These are phyloP conservation scores for Alternaria arborescens DNA, from an alignment of 2,329 filamentous ascomycete genomes.

Conservation along the genomic window DNA sequence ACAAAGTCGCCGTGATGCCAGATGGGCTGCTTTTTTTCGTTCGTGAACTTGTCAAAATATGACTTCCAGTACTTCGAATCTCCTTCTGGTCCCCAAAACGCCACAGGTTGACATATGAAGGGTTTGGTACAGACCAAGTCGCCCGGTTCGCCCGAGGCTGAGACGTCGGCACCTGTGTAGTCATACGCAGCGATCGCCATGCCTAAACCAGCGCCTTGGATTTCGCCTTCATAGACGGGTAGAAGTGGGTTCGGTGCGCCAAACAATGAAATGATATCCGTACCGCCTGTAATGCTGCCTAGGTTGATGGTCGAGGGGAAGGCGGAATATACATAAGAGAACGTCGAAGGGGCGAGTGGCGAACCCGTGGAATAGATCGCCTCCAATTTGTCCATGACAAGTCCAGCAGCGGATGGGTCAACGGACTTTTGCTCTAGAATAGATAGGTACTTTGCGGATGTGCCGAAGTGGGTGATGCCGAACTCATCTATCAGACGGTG, in stretches of 20 bases:
- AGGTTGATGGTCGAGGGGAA: constrained; percentile 86
- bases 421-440: constrained; percentile 79
- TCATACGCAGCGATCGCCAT: constrained; percentile 62
- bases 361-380: constrained; percentile 96
- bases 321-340: constrained; percentile 84
- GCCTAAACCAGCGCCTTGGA: constrained; percentile 59
- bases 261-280: constrained; percentile 95
- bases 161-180: constrained; percentile 65
- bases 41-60: constrained; percentile 86
- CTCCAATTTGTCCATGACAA: constrained; percentile 68
- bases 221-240: constrained; percentile 61
- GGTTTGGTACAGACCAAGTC: constrained; percentile 87
- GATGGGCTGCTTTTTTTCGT: constrained; percentile 55
- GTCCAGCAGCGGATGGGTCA: constrained; percentile 49
- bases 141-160: constrained; percentile 73
- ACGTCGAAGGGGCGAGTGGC: constrained; percentile 90
- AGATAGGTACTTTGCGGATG: constrained; percentile 91
- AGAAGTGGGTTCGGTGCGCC: constrained; percentile 74
- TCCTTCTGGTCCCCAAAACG: constrained; percentile 81
- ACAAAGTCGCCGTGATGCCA: constrained; percentile 99
- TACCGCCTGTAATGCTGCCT: constrained; percentile 92
- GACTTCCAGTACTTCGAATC: constrained; percentile 79
- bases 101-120: constrained; percentile 90
- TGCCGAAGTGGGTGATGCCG: constrained; percentile 90
- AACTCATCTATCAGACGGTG: constrained; percentile 82